Evolutionary conservation across 148 eudicot genomes (phyloP).

Genomic region (Vaccinium darrowii): DNA sequence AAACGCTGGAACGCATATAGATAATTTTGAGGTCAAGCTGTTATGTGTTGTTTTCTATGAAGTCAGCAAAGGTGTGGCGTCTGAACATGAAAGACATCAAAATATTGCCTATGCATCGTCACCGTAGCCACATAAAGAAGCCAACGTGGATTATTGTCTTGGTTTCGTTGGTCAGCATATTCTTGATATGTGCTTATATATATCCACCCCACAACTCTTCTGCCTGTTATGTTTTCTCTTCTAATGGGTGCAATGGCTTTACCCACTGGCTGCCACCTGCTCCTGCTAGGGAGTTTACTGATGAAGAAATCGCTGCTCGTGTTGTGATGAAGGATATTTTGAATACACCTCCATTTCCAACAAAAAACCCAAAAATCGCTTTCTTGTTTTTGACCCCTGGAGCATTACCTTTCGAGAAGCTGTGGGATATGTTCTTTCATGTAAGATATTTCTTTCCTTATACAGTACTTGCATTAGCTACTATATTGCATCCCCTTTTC

Average conservation of each 20-base stretch:
- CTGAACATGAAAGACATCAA: slow-evolving; percentile 62
- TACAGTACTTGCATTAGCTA: not conserved
- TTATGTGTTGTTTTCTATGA: slow-evolving; percentile 34
- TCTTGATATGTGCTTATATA: slow-evolving; percentile 56
- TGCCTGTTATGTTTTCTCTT: slow-evolving; percentile 60
- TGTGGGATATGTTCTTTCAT: slow-evolving; percentile 69
- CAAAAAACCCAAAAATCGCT: slow-evolving; percentile 61
- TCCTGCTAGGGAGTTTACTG: slow-evolving; percentile 51
- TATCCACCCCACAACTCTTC: slow-evolving; percentile 57
- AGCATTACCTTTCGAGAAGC: slow-evolving; percentile 63
- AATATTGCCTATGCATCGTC: slow-evolving; percentile 44
- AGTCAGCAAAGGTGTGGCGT: slow-evolving; percentile 55
- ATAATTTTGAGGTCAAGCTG: slow-evolving; percentile 9
- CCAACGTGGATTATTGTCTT: slow-evolving; percentile 68
- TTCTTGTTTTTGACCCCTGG: slow-evolving; percentile 75
- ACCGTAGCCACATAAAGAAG: slow-evolving; percentile 47
- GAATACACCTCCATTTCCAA: slow-evolving; percentile 32
- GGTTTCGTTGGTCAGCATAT: slow-evolving; percentile 51
- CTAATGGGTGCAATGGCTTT: slow-evolving; percentile 58
- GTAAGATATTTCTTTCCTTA: slow-evolving; percentile 35
- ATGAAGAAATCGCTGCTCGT: slow-evolving; percentile 58
- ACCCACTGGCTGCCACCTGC: slow-evolving; percentile 56
- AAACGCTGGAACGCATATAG: not conserved
- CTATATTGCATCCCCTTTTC: not conserved
- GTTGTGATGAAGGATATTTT: slow-evolving; percentile 54